Percentiles rank a stretch among this genome's conserved stretches.
Conservation (phyloP, 2,329 filamentous ascomycete genomes). For the Zymoseptoria passerinii region DNA sequence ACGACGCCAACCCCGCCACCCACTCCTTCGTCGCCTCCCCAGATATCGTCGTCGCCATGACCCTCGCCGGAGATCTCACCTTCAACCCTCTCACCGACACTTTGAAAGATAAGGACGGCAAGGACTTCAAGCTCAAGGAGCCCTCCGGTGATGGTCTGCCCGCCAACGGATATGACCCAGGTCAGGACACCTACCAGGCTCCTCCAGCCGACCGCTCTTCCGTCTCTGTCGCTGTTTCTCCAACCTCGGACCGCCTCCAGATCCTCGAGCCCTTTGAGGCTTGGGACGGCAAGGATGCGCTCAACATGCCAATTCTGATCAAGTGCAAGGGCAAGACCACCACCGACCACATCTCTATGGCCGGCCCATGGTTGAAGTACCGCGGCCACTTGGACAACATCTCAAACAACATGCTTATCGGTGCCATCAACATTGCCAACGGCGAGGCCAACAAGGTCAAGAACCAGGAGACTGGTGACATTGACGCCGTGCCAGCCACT, state of each 20-base stretch:
- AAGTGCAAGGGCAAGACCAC: conserved; percentile 77
- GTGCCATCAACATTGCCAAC: conserved; percentile 92
- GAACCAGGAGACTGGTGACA: conserved; percentile 78
- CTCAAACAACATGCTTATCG: conserved; percentile 99
- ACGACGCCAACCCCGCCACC: conserved; percentile 90
- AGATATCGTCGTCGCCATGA: conserved; percentile 79
- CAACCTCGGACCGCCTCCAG: conserved; percentile 88
- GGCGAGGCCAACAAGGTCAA: conserved; percentile 95
- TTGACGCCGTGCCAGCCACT: conserved; percentile 81
- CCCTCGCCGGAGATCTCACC: conserved; percentile 71
- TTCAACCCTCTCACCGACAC: conserved; percentile 92
- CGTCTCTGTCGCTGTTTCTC: conserved; percentile 74
- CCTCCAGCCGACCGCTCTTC: conserved; percentile 69
- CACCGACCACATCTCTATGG: conserved; percentile 45
- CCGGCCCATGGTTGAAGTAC: conserved; percentile 96
- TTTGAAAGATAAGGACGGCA: conserved; percentile 90
- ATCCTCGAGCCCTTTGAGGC: conserved; percentile 74
- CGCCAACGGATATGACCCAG: conserved; percentile 73
- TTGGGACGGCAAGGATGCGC: conserved; percentile 89
- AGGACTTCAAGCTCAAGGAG: conserved; percentile 80
- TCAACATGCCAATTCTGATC: conserved; percentile 82
- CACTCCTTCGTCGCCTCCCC: conserved; percentile 90
- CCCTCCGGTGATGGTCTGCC: conserved; percentile 80
- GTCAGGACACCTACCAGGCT: conserved; percentile 90
- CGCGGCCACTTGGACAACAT: conserved; percentile 98